Conservation (phyloP, 2,329 filamentous ascomycete genomes). For the Phyllosticta citribraziliensis region DNA sequence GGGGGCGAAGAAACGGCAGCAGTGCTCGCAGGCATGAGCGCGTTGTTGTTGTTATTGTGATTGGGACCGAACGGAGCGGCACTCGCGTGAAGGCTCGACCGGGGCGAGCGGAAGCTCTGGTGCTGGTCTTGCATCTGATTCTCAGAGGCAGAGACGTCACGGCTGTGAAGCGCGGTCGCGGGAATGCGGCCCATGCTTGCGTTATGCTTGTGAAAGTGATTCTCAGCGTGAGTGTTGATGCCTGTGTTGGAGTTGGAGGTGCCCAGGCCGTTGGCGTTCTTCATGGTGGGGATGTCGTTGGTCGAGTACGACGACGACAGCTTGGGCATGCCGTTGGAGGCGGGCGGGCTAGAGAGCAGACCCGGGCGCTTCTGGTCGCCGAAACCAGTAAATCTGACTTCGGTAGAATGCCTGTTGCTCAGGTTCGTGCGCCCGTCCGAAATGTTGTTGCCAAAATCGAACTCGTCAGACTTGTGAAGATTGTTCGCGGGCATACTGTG, state of each 20-base stretch:
- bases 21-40: neutral
- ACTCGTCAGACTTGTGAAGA: constrained; percentile 33
- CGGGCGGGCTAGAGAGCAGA: constrained; percentile 49
- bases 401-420: constrained; percentile 38
- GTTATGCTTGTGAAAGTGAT: constrained; percentile 61
- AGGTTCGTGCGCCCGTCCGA: constrained; percentile 19
- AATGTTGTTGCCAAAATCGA: constrained; percentile 19
- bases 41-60: constrained; percentile 16
- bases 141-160: constrained; percentile 51
- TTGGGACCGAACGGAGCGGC: constrained; percentile 69
- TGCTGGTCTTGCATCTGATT: constrained; percentile 27
- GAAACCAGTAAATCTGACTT: constrained; percentile 33
- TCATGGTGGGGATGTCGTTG: constrained; percentile 79
- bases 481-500: constrained; percentile 50
- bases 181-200: constrained; percentile 74
- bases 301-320: constrained; percentile 83
- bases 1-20: constrained; percentile 2
- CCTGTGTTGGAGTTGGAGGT: constrained; percentile 17
- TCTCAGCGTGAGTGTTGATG: constrained; percentile 46
- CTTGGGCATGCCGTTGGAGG: constrained; percentile 55
- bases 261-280: constrained; percentile 50
- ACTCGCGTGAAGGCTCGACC: constrained; percentile 68
- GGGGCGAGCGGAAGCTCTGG: constrained; percentile 48
- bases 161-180: constrained; percentile 57
- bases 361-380: constrained; percentile 36